phyloP scores from a whole-genome alignment of 2,329 filamentous ascomycete genomes.

The Ophiocordyceps unilateralis region DNA sequence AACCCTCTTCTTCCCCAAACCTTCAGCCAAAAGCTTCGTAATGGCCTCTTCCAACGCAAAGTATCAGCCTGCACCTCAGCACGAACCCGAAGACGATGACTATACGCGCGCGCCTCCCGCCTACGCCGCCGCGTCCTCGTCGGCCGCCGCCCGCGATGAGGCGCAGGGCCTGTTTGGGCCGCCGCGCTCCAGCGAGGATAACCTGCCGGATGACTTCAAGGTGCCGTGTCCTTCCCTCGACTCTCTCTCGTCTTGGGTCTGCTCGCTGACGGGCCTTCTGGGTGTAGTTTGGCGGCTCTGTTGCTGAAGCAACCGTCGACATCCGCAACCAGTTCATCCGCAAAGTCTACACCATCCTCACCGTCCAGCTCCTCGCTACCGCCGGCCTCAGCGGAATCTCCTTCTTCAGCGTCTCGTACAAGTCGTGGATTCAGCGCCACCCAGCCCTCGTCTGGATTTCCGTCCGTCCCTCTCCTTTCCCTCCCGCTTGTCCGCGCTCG shows the following conservation, averaged over 20 bases:
- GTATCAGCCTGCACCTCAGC: constrained; percentile 68
- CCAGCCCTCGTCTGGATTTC: constrained; percentile 75
- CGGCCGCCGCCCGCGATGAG: constrained; percentile 27
- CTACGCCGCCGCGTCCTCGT: constrained; percentile 44
- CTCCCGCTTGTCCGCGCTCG: neutral
- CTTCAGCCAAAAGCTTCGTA: no score
- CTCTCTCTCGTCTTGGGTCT: neutral
- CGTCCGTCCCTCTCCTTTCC: constrained; percentile 22
- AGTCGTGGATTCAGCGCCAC: constrained; percentile 71
- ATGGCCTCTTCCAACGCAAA: constrained; percentile 42
- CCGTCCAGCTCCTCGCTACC: constrained; percentile 81
- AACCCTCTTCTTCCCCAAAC: neutral
- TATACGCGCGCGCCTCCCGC: constrained; percentile 71
- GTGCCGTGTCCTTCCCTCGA: constrained; percentile 18
- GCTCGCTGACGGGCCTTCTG: neutral
- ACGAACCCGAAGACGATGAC: constrained; percentile 71
- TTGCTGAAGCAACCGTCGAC: constrained; percentile 84
- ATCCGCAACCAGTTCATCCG: constrained; percentile 94
- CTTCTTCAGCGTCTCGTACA: constrained; percentile 70
- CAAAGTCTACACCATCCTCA: constrained; percentile 96
- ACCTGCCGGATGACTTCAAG: constrained; percentile 95
- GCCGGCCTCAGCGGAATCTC: constrained; percentile 64
- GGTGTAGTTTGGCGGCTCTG: constrained; percentile 74
- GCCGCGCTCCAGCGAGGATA: constrained; percentile 69
- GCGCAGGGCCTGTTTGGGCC: constrained; percentile 45